phyloP scores from a whole-genome alignment of 352 stramenopile genomes.

The Lagenidium giganteum region DNA sequence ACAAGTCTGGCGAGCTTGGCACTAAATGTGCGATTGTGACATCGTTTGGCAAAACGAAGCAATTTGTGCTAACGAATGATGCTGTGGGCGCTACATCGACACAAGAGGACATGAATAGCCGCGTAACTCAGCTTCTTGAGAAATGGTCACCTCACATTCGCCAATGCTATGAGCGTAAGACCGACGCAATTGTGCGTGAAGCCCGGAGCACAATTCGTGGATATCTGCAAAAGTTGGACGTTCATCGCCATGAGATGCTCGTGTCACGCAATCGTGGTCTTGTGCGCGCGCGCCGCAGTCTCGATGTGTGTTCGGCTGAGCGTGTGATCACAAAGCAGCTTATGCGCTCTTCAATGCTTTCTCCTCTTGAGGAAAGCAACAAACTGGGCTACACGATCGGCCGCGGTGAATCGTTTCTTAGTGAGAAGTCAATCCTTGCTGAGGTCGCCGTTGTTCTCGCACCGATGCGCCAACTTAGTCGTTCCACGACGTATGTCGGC shows the following conservation, averaged over 20 bases:
- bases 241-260: conserved; percentile 1
- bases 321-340: conserved; percentile 12
- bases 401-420: conserved; percentile 17
- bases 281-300: background rate
- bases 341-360: background rate
- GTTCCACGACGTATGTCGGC: conserved; percentile 57
- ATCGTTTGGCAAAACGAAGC: conserved; percentile 36
- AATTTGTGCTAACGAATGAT: conserved; percentile 20
- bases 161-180: conserved; percentile 47
- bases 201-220: conserved; percentile 20
- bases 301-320: conserved; percentile 5
- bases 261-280: no score
- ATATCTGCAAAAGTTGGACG: conserved; percentile 6
- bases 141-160: conserved; percentile 37
- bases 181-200: conserved; percentile 36
- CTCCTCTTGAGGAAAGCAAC: conserved; percentile 6
- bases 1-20: conserved; percentile 33
- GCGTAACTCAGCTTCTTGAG: conserved; percentile 34
- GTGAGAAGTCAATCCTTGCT: conserved; percentile 13
- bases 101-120: conserved; percentile 46
- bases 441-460: conserved; percentile 6
- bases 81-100: conserved; percentile 2
- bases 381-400: conserved; percentile 7
- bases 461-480: conserved; percentile 45
- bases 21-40: conserved; percentile 39